Evolutionary conservation across 805 yeast species (phyloP).

Genomic region (Kazachstania martiniae): DNA sequence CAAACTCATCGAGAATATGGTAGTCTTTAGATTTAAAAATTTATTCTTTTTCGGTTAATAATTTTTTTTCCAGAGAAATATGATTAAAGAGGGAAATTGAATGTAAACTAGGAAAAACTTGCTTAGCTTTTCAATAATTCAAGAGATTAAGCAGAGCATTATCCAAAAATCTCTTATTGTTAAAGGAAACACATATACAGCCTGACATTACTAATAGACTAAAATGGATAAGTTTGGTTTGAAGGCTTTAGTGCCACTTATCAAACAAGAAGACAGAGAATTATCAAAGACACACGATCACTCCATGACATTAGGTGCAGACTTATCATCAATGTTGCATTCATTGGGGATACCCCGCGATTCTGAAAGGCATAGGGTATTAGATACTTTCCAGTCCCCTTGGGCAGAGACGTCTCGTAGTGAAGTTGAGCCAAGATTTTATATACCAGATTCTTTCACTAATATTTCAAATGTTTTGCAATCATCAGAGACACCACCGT

Average conservation of each 20-base stretch:
- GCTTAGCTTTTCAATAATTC: too few species aligned
- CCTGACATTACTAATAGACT: background rate
- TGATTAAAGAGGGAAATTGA: too few species aligned
- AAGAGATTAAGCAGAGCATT: too few species aligned
- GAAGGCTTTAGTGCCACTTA: conserved; percentile 23
- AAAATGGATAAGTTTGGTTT: conserved; percentile 26
- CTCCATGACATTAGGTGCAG: conserved; percentile 27
- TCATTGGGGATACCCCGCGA: conserved; percentile 24
- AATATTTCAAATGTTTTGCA: conserved; percentile 26
- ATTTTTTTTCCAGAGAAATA: too few species aligned
- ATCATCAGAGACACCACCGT: conserved; percentile 20
- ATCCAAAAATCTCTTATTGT: too few species aligned
- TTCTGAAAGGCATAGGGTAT: conserved; percentile 16
- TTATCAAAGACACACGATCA: conserved; percentile 17
- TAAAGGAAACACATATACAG: too few species aligned
- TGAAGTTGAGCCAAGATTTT: conserved; percentile 78
- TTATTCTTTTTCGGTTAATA: too few species aligned
- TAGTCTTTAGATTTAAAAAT: too few species aligned
- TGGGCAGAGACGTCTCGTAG: conserved; percentile 90
- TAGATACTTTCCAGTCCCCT: conserved; percentile 70
- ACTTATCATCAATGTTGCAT: conserved; percentile 25
- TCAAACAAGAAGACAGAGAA: conserved; percentile 21
- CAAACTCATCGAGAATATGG: too few species aligned
- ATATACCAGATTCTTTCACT: conserved; percentile 47
- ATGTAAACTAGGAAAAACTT: too few species aligned